phyloP scores from a whole-genome alignment of 2,329 filamentous ascomycete species.

The Ceratocystis lukuohia region DNA sequence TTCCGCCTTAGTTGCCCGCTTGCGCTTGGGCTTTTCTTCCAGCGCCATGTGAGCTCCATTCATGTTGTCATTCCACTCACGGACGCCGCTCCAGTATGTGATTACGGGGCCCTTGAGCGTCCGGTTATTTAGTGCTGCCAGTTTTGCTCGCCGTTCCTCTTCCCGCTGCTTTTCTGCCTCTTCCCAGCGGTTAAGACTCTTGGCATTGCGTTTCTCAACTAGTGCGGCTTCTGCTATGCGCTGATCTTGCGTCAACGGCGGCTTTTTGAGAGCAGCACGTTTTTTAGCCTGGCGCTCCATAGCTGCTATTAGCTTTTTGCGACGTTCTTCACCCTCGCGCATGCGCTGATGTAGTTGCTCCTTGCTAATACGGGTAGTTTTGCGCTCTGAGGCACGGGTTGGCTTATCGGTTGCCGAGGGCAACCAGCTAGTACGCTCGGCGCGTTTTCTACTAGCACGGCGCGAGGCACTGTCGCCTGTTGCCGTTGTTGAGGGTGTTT shows the following conservation, averaged over 20 bases:
- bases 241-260: slow-evolving; percentile 75
- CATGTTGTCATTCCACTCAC: slow-evolving; percentile 62
- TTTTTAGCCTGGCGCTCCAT: slow-evolving; percentile 57
- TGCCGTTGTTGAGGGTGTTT: slow-evolving; percentile 19
- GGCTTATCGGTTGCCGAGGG: slow-evolving; percentile 41
- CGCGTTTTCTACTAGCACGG: slow-evolving; percentile 44
- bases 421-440: slow-evolving; percentile 46
- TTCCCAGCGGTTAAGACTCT: slow-evolving; percentile 87
- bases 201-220: slow-evolving; percentile 75
- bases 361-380: slow-evolving; percentile 46
- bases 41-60: slow-evolving; percentile 53
- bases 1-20: slow-evolving; percentile 32
- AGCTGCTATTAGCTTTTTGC: slow-evolving; percentile 54
- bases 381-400: slow-evolving; percentile 43
- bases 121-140: slow-evolving; percentile 78
- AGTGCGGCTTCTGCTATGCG: slow-evolving; percentile 67
- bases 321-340: slow-evolving; percentile 55
- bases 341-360: slow-evolving; percentile 56
- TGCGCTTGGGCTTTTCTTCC: slow-evolving; percentile 46
- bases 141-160: slow-evolving; percentile 65
- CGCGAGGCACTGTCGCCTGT: slow-evolving; percentile 27
- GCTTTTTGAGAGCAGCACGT: slow-evolving; percentile 61
- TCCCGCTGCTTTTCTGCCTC: slow-evolving; percentile 80
- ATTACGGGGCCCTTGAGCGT: slow-evolving; percentile 80
- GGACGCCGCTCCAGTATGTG: slow-evolving; percentile 85